Evolutionary conservation across 768 basidiomycete species (phyloP).

Genomic region (Udeniomyces megalosporus): DNA sequence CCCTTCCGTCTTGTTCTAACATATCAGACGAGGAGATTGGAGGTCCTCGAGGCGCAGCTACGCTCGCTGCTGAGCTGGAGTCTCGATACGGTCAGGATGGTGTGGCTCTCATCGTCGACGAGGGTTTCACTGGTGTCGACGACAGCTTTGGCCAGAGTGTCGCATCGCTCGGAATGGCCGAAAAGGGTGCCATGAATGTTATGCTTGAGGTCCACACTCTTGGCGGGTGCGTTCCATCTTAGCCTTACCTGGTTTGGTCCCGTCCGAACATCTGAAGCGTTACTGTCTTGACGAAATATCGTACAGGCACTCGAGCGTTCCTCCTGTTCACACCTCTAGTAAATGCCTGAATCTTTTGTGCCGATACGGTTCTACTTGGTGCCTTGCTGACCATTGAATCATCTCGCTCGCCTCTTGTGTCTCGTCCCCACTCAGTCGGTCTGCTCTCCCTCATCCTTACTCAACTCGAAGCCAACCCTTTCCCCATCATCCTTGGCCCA

Average conservation of each 20-base stretch:
- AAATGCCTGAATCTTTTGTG: background rate
- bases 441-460: conserved; percentile 6
- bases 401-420: too few relatives aligned
- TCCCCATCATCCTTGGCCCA: background rate
- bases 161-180: conserved; percentile 25
- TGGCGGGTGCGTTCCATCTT: background rate
- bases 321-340: conserved; percentile 11
- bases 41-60: conserved; percentile 26
- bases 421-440: background rate
- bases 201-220: background rate
- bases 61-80: conserved; percentile 36
- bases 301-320: too few relatives aligned
- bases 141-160: conserved; percentile 24
- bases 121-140: conserved; percentile 48
- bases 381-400: too few relatives aligned
- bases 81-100: conserved; percentile 51
- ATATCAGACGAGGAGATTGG: conserved; percentile 20
- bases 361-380: background rate
- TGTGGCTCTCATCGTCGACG: conserved; percentile 69
- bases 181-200: background rate
- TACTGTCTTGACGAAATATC: too few relatives aligned
- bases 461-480: conserved; percentile 6
- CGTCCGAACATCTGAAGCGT: background rate
- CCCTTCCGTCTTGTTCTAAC: too few relatives aligned
- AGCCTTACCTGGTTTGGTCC: too few relatives aligned